Percentiles rank a stretch among this genome's conserved stretches.
phyloP scores from a whole-genome alignment of 768 basidiomycete species.

The Termitomyces sp. region DNA sequence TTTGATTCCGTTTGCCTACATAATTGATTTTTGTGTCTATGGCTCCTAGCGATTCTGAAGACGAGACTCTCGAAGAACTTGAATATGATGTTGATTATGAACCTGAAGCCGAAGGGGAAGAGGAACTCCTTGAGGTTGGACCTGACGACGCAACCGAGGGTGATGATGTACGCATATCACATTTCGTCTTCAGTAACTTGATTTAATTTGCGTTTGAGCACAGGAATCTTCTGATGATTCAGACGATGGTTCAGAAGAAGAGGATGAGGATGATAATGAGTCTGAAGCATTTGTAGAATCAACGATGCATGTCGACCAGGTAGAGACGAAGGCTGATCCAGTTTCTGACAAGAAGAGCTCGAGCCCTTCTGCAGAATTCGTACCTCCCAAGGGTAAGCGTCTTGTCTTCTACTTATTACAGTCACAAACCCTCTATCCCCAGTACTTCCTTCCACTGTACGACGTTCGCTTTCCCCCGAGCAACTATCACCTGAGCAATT shows the following conservation, averaged over 20 bases:
- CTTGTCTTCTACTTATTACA: background rate
- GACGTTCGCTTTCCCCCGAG: conserved; percentile 40
- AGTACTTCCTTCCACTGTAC: conserved; percentile 19
- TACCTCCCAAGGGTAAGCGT: conserved; percentile 9
- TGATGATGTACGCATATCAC: conserved; percentile 56
- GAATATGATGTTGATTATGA: conserved; percentile 53
- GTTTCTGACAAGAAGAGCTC: conserved; percentile 11
- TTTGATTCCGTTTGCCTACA: background rate
- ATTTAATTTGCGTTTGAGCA: background rate
- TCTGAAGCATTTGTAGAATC: conserved; percentile 22
- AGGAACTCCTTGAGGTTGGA: conserved; percentile 37
- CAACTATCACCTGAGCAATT: conserved; percentile 33
- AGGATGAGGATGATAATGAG: conserved; percentile 47
- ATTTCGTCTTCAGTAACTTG: conserved; percentile 2
- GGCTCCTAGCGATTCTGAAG: conserved; percentile 60
- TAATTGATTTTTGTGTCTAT: conserved; percentile 24
- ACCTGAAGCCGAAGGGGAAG: conserved; percentile 49
- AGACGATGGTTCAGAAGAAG: conserved; percentile 46
- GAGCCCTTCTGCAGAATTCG: conserved; percentile 5
- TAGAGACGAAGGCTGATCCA: conserved; percentile 16
- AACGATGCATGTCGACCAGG: conserved; percentile 23
- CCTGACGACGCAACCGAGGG: conserved; percentile 64
- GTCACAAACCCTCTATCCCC: background rate
- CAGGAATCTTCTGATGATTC: conserved; percentile 65
- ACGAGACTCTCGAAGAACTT: conserved; percentile 56